Base-by-base conservation (phyloP, 257 asterid species). In the Sherardia arvensis region DNA sequence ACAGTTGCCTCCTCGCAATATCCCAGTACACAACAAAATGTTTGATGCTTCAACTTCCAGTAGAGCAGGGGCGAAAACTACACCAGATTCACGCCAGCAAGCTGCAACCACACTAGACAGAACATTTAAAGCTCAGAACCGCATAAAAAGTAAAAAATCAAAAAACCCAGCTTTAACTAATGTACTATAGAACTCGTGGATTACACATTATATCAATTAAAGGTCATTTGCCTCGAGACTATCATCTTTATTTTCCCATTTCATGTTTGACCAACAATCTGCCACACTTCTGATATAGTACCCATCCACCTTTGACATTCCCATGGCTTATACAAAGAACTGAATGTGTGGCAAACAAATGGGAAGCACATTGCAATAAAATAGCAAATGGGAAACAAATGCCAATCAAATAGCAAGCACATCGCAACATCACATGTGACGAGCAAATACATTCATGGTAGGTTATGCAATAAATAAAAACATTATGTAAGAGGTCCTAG, bases 1-100 rank as follows among this genome's bases (percentile, higher is more conserved):
- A 62, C 73, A 68, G 66, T 55, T 65, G 76, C 82, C 76, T 76
- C 80, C 71, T 71, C 61, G 69, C 63, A 57, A 70, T 22, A 76
- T 69, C 76, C 68, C 73, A 71, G n/a, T 53, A 66, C 68, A 71
- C 34, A 48, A 60, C 59, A 45, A 32, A 64, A 51, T 18, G 66
- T 23, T 38, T 21, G 30, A 23, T 57, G 54, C 70, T 33, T 57
- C 51, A 26, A n/a, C 64, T 33, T 58, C 33, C 43, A 45, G 10
- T 7, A 3, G 48, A 49, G 56, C 56, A n/a, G 14, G 51, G 51
- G 51, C 17, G 51, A 43, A 30, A 17, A 43, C 51, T 17, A 43
- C 51, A 43, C 51, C 20, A 43, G 20, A 43, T 43, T 43, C 20
- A 15, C 20, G 5, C 20, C 51, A 43, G 20, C 51, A 43, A 14